phyloP scores from a whole-genome alignment of 306 rosid genomes.

The Oxytropis ochrocephala region DNA sequence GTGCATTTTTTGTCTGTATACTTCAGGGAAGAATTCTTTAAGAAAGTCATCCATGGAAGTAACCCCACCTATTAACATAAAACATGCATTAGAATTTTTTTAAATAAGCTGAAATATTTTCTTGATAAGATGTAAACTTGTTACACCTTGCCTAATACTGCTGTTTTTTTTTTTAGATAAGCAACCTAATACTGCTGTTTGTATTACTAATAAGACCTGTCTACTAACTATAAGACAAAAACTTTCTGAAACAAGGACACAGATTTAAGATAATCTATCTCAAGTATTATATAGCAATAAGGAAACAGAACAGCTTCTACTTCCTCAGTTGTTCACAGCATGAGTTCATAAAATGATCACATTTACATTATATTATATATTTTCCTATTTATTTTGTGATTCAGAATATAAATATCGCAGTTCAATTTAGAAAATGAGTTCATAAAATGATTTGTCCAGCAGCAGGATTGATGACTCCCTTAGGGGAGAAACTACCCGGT shows the following conservation, averaged over 20 bases:
- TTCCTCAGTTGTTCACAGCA: neutral
- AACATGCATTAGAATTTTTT: constrained; percentile 5
- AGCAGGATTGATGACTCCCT: too few species aligned
- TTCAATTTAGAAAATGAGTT: too few species aligned
- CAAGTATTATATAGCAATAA: neutral
- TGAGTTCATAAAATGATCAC: too few species aligned
- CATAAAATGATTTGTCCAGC: too few species aligned
- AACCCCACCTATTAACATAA: constrained; percentile 63
- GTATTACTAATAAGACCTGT: neutral
- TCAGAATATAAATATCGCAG: too few species aligned
- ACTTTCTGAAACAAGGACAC: neutral
- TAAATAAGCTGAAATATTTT: neutral
- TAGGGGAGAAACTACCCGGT: too few species aligned
- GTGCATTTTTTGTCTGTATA: constrained; percentile 44
- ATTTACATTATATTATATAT: too few species aligned
- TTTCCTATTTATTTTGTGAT: too few species aligned
- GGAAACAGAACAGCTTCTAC: too few species aligned
- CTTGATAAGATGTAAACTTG: neutral
- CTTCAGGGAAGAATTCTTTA: constrained; percentile 56
- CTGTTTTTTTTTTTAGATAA: too few species aligned
- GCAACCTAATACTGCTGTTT: too few species aligned
- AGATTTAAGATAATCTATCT: neutral
- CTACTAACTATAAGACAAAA: neutral
- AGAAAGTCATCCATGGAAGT: constrained; percentile 93
- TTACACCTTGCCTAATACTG: too few species aligned